These are phyloP conservation scores for Erythrobasidium hasegawianum DNA, from an alignment of 1,284 basidiomycete genomes.

Conservation along the genomic window DNA sequence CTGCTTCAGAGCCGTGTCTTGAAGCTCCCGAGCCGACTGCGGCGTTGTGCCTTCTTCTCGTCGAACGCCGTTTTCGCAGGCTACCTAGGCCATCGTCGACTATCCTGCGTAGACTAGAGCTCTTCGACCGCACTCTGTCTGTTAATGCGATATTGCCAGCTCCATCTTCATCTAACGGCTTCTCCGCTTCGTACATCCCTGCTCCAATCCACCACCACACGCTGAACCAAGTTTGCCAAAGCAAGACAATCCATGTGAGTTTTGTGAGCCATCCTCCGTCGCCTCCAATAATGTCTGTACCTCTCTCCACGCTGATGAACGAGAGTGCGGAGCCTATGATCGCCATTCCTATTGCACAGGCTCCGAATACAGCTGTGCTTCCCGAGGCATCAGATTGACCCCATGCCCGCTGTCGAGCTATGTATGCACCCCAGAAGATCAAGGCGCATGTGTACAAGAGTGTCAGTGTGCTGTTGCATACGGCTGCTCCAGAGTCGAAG, in stretches of 20 bases:
- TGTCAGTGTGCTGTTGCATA: constrained; percentile 91
- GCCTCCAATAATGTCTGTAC: constrained; percentile 68
- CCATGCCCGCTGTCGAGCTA: constrained; percentile 91
- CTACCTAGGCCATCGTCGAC: constrained; percentile 9
- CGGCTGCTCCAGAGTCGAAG: constrained; percentile 78
- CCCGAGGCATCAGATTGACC: constrained; percentile 63
- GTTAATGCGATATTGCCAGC: neutral
- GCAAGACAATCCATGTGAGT: constrained; percentile 76
- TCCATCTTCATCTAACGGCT: constrained; percentile 23
- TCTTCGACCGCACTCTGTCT: constrained; percentile 1
- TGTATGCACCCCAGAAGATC: constrained; percentile 84
- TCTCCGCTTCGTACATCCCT: constrained; percentile 64
- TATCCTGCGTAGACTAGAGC: constrained; percentile 13
- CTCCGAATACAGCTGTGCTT: constrained; percentile 90
- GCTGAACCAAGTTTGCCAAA: constrained; percentile 69
- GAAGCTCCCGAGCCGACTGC: neutral
- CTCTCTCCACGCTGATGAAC: constrained; percentile 55
- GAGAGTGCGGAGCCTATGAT: constrained; percentile 75
- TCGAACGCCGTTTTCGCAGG: constrained; percentile 4
- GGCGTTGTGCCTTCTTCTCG: neutral
- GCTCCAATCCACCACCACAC: constrained; percentile 74
- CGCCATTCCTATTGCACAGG: constrained; percentile 71
- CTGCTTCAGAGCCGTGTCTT: neutral
- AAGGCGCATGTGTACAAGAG: constrained; percentile 87
- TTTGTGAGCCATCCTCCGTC: constrained; percentile 80